These are phyloP conservation scores for Aspergillus tubingensis DNA, from an alignment of 2,329 filamentous ascomycete species.

Conservation along the genomic window DNA sequence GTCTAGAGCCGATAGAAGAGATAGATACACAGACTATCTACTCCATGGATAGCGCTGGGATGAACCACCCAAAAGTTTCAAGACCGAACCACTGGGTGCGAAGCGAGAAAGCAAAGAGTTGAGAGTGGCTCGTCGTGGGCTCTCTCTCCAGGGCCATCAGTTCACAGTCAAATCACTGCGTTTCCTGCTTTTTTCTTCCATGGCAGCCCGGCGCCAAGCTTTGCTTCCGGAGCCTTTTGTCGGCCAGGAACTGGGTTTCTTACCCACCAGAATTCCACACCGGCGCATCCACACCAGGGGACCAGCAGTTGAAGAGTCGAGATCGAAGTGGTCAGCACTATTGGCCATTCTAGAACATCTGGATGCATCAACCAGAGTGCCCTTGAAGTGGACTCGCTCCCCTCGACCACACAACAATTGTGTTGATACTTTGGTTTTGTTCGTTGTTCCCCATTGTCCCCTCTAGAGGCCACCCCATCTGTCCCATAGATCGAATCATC, in stretches of 20 bases:
- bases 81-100: background rate
- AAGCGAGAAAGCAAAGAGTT: background rate
- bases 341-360: constrained; percentile 5
- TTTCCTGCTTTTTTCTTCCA: background rate
- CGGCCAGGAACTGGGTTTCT: constrained; percentile 9
- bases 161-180: no score
- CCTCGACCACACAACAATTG: background rate
- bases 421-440: background rate
- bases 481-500: background rate
- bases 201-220: constrained; percentile 20
- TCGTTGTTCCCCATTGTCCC: constrained; percentile 7
- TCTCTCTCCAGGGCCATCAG: no score
- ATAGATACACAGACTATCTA: no score
- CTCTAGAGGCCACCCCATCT: background rate
- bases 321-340: background rate
- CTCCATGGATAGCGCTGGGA: background rate
- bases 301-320: background rate
- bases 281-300: background rate
- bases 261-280: constrained; percentile 8
- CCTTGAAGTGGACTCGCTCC: background rate
- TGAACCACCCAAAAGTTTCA: background rate
- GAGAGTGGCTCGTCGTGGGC: constrained; percentile 4
- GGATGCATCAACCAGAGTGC: background rate
- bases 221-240: constrained; percentile 13
- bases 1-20: no score